Evolutionary conservation across 306 rosid genomes (phyloP).

Genomic region (Quercus ilex): DNA sequence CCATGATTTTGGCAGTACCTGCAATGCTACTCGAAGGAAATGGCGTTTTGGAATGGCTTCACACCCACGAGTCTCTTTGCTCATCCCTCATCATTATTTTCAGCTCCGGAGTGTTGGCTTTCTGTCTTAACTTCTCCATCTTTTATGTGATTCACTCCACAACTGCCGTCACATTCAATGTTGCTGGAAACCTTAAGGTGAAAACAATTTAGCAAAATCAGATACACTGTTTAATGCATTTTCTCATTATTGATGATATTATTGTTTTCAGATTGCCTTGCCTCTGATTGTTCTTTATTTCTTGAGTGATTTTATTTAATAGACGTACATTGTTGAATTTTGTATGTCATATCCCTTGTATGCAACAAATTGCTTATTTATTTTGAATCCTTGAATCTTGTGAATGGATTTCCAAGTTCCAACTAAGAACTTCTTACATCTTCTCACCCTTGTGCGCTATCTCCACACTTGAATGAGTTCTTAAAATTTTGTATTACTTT

Average conservation of each 20-base stretch:
- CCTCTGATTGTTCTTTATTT: conserved; percentile 1
- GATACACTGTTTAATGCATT: background rate
- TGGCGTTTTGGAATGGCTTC: conserved; percentile 85
- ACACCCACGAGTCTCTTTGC: conserved; percentile 59
- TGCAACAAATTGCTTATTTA: background rate
- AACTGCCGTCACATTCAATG: conserved; percentile 94
- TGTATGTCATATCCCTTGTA: background rate
- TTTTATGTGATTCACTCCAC: conserved; percentile 97
- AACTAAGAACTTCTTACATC: background rate
- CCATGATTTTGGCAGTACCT: conserved; percentile 95
- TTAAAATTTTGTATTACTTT: background rate
- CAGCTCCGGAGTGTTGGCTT: conserved; percentile 90
- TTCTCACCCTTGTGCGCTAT: background rate
- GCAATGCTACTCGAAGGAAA: conserved; percentile 86
- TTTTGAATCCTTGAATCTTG: background rate
- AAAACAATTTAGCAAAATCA: conserved; percentile 21
- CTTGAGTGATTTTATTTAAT: background rate
- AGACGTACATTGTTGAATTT: background rate
- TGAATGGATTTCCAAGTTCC: background rate
- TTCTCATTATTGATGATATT: conserved; percentile 4
- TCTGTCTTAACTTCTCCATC: conserved; percentile 96
- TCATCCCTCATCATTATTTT: conserved; percentile 77
- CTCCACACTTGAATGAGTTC: conserved; percentile 4
- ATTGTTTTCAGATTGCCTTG: background rate
- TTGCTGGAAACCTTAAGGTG: conserved; percentile 99